phyloP scores from a whole-genome alignment of 2,329 filamentous ascomycete species.

The Penicillium sp. region DNA sequence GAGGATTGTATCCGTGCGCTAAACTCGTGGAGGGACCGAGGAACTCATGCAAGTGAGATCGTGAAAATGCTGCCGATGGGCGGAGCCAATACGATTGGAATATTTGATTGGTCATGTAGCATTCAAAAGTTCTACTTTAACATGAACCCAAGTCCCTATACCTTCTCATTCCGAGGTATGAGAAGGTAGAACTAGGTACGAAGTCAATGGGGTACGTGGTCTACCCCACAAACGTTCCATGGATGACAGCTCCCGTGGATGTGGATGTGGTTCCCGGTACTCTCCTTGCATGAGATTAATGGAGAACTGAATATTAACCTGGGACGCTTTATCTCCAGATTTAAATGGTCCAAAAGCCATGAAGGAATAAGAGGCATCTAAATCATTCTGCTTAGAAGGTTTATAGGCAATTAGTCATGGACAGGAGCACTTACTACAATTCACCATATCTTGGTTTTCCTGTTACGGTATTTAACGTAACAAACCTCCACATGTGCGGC shows the following conservation, averaged over 20 bases:
- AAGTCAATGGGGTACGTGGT: neutral
- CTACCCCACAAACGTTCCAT: neutral
- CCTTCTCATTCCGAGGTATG: neutral
- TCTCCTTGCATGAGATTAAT: neutral
- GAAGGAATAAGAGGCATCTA: neutral
- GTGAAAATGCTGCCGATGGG: neutral
- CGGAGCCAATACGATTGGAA: neutral
- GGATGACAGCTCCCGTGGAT: neutral
- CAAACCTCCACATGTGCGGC: too few species aligned
- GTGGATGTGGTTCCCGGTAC: too few species aligned
- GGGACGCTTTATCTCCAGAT: too few species aligned
- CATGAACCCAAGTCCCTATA: neutral
- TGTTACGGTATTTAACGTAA: neutral
- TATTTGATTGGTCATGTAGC: neutral
- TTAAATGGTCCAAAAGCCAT: too few species aligned
- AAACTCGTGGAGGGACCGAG: neutral
- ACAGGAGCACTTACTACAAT: neutral
- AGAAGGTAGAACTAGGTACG: neutral
- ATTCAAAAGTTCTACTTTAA: neutral
- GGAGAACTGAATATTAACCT: neutral
- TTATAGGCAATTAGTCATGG: neutral
- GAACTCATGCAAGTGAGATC: neutral
- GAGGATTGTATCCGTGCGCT: neutral
- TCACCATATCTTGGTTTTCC: too few species aligned
- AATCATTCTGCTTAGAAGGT: neutral